phyloP scores from a whole-genome alignment of 2,329 filamentous ascomycete genomes.

The Scleromitrula shiraiana region DNA sequence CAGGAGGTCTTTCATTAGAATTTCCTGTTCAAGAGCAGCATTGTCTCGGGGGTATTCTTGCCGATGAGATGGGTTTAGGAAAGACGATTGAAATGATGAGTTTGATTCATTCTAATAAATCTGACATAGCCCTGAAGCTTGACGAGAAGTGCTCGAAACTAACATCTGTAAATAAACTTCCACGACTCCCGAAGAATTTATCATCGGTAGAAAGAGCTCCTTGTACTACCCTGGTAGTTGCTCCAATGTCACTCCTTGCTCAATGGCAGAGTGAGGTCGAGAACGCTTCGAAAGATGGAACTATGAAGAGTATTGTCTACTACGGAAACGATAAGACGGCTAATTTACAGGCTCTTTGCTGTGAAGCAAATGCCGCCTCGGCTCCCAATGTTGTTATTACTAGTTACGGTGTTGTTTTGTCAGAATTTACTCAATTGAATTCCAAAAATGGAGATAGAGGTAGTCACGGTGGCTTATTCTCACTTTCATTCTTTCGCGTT shows the following conservation, averaged over 20 bases:
- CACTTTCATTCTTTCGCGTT: slow-evolving; percentile 85
- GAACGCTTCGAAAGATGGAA: slow-evolving; percentile 78
- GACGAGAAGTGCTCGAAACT: slow-evolving; percentile 23
- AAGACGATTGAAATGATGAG: slow-evolving; percentile 99
- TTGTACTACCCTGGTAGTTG: slow-evolving; percentile 88
- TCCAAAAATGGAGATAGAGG: slow-evolving; percentile 58
- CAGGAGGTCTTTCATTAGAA: slow-evolving; percentile 81
- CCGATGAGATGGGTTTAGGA: slow-evolving; percentile 95
- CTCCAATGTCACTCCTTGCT: slow-evolving; percentile 90
- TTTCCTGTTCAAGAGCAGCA: slow-evolving; percentile 93
- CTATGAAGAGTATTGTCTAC: slow-evolving; percentile 79
- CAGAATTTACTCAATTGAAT: slow-evolving; percentile 73
- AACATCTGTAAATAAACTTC: slow-evolving; percentile 49
- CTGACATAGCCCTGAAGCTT: slow-evolving; percentile 40
- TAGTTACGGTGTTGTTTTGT: slow-evolving; percentile 85
- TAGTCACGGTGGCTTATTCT: slow-evolving; percentile 70
- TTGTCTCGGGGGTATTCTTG: slow-evolving; percentile 85
- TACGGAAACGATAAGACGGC: slow-evolving; percentile 79
- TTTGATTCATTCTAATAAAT: slow-evolving; percentile 76
- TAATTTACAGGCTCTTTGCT: slow-evolving; percentile 74
- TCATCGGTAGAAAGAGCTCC: slow-evolving; percentile 60
- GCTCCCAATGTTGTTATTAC: slow-evolving; percentile 91
- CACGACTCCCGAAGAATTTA: slow-evolving; percentile 51
- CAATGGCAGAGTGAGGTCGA: slow-evolving; percentile 96
- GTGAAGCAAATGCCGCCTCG: slow-evolving; percentile 59